phyloP scores from a whole-genome alignment of 2,329 filamentous ascomycete genomes.

The Aspergillus terreus region DNA sequence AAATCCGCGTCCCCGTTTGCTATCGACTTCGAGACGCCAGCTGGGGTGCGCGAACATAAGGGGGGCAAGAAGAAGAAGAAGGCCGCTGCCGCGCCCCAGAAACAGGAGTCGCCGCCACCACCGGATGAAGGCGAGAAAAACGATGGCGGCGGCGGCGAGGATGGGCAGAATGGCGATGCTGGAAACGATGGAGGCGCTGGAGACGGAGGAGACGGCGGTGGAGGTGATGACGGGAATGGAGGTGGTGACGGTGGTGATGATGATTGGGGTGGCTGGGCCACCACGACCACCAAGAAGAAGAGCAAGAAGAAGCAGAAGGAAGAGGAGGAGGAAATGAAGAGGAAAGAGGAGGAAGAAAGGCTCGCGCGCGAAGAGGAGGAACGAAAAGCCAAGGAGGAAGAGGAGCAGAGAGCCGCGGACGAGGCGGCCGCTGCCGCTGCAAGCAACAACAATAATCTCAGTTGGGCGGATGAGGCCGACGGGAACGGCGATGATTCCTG shows the following conservation, averaged over 20 bases:
- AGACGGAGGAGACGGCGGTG: slow-evolving; percentile 29
- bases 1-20: slow-evolving; percentile 4
- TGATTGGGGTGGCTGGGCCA: slow-evolving; percentile 39
- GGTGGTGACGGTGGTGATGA: slow-evolving; percentile 34
- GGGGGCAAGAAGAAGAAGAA: slow-evolving; percentile 27
- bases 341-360: slow-evolving; percentile 27
- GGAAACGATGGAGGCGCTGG: slow-evolving; percentile 31
- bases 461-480: slow-evolving; percentile 44
- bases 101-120: slow-evolving; percentile 12
- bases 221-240: slow-evolving; percentile 31
- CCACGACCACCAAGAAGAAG: slow-evolving; percentile 30
- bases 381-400: slow-evolving; percentile 23
- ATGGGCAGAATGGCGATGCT: slow-evolving; percentile 20
- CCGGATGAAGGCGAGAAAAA: slow-evolving; percentile 28
- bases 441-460: slow-evolving; percentile 32
- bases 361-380: slow-evolving; percentile 23
- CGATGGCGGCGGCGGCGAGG: slow-evolving; percentile 13
- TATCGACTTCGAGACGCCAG: slow-evolving; percentile 23
- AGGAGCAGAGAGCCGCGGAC: slow-evolving; percentile 27
- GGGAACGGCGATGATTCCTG: slow-evolving; percentile 51
- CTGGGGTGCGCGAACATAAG: slow-evolving; percentile 31
- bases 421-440: slow-evolving; percentile 24
- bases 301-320: slow-evolving; percentile 35
- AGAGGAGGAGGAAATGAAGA: slow-evolving; percentile 21
- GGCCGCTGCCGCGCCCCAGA: slow-evolving; percentile 8